Evolutionary conservation across 495 filamentous ascomycete species (phyloP).

Genomic region (Cryomyces minteri): DNA sequence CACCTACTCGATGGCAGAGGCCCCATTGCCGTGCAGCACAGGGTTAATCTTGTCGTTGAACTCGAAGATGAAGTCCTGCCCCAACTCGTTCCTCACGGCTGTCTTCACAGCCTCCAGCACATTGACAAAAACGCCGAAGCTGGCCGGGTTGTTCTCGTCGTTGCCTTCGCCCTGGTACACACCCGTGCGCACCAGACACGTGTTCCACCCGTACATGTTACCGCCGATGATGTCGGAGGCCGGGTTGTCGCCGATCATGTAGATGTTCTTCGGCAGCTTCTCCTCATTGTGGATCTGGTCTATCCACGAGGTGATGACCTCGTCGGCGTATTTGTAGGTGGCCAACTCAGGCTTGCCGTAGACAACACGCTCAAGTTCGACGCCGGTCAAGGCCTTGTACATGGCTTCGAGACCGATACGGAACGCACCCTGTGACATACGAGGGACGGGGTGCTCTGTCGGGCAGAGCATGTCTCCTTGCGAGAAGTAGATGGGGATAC

Average conservation of each 20-base stretch:
- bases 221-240: conserved; percentile 62
- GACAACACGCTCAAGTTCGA: conserved; percentile 63
- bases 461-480: conserved; percentile 59
- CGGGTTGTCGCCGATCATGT: conserved; percentile 73
- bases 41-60: conserved; percentile 36
- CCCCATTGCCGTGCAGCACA: conserved; percentile 34
- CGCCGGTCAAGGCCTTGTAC: conserved; percentile 57
- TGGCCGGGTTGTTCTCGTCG: conserved; percentile 17
- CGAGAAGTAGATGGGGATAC: conserved; percentile 63
- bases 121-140: conserved; percentile 18
- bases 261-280: conserved; percentile 49
- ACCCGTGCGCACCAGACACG: conserved; percentile 45
- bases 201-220: conserved; percentile 74
- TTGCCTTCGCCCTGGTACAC: conserved; percentile 34
- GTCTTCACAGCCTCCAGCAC: conserved; percentile 17
- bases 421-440: conserved; percentile 61
- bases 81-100: conserved; percentile 15
- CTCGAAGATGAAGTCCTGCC: conserved; percentile 15
- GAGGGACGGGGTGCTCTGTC: conserved; percentile 55
- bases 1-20: conserved; percentile 26
- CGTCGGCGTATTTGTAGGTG: conserved; percentile 68
- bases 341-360: conserved; percentile 69
- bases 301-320: conserved; percentile 60
- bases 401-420: conserved; percentile 61
- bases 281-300: conserved; percentile 56